Conservation (phyloP, 768 basidiomycete genomes). For the Favolaschia claudopus region DNA sequence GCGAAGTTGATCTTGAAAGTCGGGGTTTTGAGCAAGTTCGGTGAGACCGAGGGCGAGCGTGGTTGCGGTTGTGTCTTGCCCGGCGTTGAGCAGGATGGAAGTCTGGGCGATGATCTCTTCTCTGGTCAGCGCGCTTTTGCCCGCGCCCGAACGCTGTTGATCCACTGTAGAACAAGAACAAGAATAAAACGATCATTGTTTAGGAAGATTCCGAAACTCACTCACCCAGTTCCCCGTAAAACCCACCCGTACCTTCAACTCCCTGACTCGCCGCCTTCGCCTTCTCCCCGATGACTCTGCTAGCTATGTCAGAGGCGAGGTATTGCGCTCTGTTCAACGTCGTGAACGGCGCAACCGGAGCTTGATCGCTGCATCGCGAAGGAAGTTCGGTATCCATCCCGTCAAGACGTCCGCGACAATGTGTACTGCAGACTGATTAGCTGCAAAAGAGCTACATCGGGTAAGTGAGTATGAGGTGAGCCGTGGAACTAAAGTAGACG, state of each 20-base stretch:
- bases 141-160: too few relatives aligned
- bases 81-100: constrained; percentile 1
- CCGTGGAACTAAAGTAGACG: too few relatives aligned
- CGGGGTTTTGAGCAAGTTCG: constrained; percentile 5
- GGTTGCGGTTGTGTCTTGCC: constrained; percentile 13
- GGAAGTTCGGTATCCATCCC: background rate
- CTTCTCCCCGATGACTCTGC: background rate
- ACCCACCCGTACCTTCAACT: background rate
- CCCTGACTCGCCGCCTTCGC: background rate
- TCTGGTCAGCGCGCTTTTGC: background rate
- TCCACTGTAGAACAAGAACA: too few relatives aligned
- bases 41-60: background rate
- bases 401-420: background rate
- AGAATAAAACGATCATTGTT: background rate
- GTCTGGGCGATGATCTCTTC: constrained; percentile 1
- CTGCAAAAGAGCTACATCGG: background rate
- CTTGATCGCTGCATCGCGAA: background rate
- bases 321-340: background rate
- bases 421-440: background rate
- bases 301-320: background rate
- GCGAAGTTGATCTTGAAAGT: constrained; percentile 2
- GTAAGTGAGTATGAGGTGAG: too few relatives aligned
- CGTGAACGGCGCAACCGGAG: background rate
- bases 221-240: background rate
- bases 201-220: background rate